A percentile compares a stretch with the other conserved stretches of the same genome.
Conservation (phyloP, 2,329 filamentous ascomycete genomes). For the Raffaelea arxii region DNA sequence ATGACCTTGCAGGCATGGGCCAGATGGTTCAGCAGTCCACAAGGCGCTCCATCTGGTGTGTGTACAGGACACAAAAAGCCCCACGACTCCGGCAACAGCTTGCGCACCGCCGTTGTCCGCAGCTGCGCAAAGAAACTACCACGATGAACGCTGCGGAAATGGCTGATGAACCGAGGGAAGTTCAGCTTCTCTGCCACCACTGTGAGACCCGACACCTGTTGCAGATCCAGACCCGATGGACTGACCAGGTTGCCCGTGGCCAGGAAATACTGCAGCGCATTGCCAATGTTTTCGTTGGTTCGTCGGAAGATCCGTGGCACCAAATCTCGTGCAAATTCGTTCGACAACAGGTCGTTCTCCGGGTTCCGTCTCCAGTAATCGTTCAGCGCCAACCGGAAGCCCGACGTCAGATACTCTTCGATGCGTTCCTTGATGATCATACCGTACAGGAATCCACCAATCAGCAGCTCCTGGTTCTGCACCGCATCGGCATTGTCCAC, state of each 20-base stretch:
- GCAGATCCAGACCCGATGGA: conserved; percentile 83
- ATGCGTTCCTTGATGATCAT: conserved; percentile 93
- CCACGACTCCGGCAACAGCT: conserved; percentile 93
- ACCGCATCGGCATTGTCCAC: conserved; percentile 95
- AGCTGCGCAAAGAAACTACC: conserved; percentile 97
- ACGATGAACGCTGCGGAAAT: conserved; percentile 98
- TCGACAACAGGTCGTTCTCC: conserved; percentile 64
- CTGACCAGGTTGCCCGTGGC: conserved; percentile 91
- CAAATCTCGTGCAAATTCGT: conserved; percentile 73
- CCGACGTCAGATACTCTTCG: conserved; percentile 68
- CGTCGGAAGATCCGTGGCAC: conserved; percentile 65
- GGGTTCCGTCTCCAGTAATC: conserved; percentile 48
- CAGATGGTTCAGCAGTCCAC: conserved; percentile 88
- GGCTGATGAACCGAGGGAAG: conserved; percentile 95
- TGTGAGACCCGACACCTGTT: conserved; percentile 90
- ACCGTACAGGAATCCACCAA: conserved; percentile 88
- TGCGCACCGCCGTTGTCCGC: conserved; percentile 94
- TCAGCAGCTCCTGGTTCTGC: conserved; percentile 88
- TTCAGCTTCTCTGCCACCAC: conserved; percentile 99
- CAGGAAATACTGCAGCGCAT: conserved; percentile 85
- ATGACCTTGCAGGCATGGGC: conserved; percentile 90
- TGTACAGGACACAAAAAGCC: conserved; percentile 96
- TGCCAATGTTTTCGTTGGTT: conserved; percentile 81
- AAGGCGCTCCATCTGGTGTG: conserved; percentile 91
- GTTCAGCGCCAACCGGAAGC: conserved; percentile 40